Base-by-base conservation (phyloP, 345 rosid genomes). In the Odontarrhena argentea region DNA sequence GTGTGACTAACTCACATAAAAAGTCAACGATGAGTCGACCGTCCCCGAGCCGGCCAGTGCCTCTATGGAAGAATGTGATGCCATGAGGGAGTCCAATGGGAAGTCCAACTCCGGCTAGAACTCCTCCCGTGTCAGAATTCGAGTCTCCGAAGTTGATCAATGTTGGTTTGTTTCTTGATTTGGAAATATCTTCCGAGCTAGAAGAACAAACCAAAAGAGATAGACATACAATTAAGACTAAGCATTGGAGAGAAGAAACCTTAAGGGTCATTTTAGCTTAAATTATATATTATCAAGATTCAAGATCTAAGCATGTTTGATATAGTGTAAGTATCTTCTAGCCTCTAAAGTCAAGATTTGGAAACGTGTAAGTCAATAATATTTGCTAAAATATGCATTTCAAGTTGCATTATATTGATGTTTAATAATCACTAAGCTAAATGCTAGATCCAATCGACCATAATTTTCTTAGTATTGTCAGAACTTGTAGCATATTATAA, bases 1-100 rank as follows among this genome's bases (percentile, higher is more conserved):
- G 25, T 4, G 48, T 32, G 12, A 3, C 9, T 36, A 9, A 52
- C 90, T 85, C 32, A 86, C 92, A 73, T 5, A 80, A 65, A 65
- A 83, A 85, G 69, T 88, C 96, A 53, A 88, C 53, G 50, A 82
- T 71, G 67, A 86, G 60, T 12, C 92, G 79, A 25, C 96, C 92
- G 9, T 81, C 79, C 1, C 77, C 74, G 8, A 79, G 44, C 41
- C 83, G 81, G 22, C 85, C 81, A 7, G 81, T 65, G 68, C 84
- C 81, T 63, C 68, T 64, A 9, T 67, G 73, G 76, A 84, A 82
- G 78, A 68, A 76, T 6, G 86, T 65, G 24, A 82, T 84, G 22
- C 86, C 88, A 36, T 80, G 71, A 7, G 88, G 88, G 12, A 74
- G 74, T 61, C 78, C 75, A 5, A 76, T 78, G 8, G 60, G 60